Evolutionary conservation across 306 rosid genomes (phyloP), one percentile per base, ranked within the genome.

Genomic region (Glycine latifolia): DNA sequence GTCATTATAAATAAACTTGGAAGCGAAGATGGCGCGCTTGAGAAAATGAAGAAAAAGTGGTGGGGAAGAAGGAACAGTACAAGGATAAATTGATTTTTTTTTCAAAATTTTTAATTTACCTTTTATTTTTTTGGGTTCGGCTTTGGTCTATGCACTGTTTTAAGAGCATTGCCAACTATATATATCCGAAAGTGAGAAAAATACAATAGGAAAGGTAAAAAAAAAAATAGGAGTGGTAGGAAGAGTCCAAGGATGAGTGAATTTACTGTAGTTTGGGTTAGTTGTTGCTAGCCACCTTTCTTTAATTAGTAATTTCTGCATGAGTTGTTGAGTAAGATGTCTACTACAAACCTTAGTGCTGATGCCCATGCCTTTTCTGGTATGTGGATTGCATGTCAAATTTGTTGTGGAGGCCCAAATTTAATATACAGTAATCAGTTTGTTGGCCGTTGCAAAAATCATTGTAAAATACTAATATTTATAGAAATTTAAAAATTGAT

Each of bases 41-140:
- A 90, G 58, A 88, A 82, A 73, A 87, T 82, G 87, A 94, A 90
- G 87, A 94, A 86, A 86, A 92, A 85, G 68, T 94, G 97, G 97
- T 94, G 98, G 98, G 93, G 88, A 77, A 90, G 98, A 89, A 88
- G 93, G 88, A 94, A 94, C 90, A 94, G 98, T 89, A 76, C 94
- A 17, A 84, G 94, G 91, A 87, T 89, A 50, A 90, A 62, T 86
- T 94, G 80, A 91, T 48, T 48, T 73, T 69, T 54, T 70, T 11
- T 67, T 44, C 13, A 8, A 37, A 17, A 17, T 39, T 70, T 26
- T 70, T n/a, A 53, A 35, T 50, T 43, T 71, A 31, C 35, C 31
- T 12, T 6, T n/a, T 77, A 8, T 67, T 37, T 26, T 47, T 58
- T 58, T 59, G 20, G 53, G 39, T 54, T 78, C 60, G 11, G 65